Evolutionary conservation across 176 grass and related monocot species (phyloP).

Genomic region (Pontederia crassipes): DNA sequence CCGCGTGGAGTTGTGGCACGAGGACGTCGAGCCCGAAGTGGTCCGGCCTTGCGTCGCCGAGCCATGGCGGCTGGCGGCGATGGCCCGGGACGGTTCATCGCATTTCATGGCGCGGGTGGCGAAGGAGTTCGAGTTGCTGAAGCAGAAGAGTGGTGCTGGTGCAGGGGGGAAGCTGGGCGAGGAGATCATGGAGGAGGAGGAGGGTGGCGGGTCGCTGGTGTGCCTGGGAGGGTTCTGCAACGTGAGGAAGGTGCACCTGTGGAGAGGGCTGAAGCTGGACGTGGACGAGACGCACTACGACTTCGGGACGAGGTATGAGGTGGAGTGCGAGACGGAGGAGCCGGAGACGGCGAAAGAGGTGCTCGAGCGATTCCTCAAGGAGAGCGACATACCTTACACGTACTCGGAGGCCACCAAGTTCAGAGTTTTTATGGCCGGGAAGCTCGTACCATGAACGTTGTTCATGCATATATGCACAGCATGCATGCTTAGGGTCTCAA

Average conservation of each 20-base stretch:
- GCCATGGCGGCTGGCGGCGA: slow-evolving; percentile 34
- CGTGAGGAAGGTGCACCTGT: slow-evolving; percentile 47
- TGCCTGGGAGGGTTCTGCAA: slow-evolving; percentile 78
- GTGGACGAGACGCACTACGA: slow-evolving; percentile 57
- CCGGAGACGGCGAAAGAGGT: slow-evolving; percentile 42
- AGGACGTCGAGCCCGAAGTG: slow-evolving; percentile 44
- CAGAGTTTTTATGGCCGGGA: slow-evolving; percentile 49
- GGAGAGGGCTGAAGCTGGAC: slow-evolving; percentile 43
- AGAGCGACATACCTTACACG: slow-evolving; percentile 38
- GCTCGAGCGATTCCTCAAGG: slow-evolving; percentile 44
- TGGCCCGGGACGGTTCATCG: slow-evolving; percentile 24
- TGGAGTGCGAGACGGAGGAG: slow-evolving; percentile 62
- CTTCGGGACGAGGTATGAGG: slow-evolving; percentile 61
- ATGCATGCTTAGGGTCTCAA: too few species aligned
- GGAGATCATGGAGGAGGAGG: too few species aligned
- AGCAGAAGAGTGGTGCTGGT: too few species aligned
- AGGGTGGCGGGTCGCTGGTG: slow-evolving; percentile 17
- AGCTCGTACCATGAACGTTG: slow-evolving; percentile 27
- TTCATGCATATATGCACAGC: too few species aligned
- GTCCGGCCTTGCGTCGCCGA: slow-evolving; percentile 45
- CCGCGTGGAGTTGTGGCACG: slow-evolving; percentile 67
- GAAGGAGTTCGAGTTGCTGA: slow-evolving; percentile 32
- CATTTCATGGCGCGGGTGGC: slow-evolving; percentile 43
- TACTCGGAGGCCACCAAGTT: slow-evolving; percentile 59
- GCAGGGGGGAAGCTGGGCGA: background rate